A percentile compares a stretch with the other conserved stretches of the same genome.
Conservation (phyloP, 805 yeast species). For the Scheffersomyces amazonensis region DNA sequence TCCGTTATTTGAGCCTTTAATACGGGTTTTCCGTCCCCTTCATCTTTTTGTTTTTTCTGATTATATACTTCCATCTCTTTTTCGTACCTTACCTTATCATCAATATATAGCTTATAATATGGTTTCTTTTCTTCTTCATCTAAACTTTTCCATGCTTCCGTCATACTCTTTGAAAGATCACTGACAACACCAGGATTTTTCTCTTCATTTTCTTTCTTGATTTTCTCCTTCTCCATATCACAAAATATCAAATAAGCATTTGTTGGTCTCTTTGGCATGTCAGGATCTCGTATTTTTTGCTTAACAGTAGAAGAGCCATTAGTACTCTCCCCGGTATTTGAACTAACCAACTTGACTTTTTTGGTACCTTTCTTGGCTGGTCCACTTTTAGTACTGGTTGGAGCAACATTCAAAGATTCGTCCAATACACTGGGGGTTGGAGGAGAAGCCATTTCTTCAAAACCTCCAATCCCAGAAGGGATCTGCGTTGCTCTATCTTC, state of each 20-base stretch:
- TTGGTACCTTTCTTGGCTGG: constrained; percentile 15
- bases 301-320: constrained; percentile 16
- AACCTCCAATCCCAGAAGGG: constrained; percentile 21
- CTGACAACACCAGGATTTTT: constrained; percentile 40
- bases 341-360: constrained; percentile 12
- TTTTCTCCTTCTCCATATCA: constrained; percentile 76
- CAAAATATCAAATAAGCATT: constrained; percentile 88
- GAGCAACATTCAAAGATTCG: constrained; percentile 19
- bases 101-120: constrained; percentile 71
- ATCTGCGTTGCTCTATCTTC: constrained; percentile 50
- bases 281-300: constrained; percentile 67
- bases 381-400: constrained; percentile 17
- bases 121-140: constrained; percentile 69
- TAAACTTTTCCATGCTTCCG: constrained; percentile 83
- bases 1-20: constrained; percentile 4
- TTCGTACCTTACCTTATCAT: constrained; percentile 72
- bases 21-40: constrained; percentile 7
- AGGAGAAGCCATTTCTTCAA: constrained; percentile 39
- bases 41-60: constrained; percentile 19
- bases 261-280: constrained; percentile 83
- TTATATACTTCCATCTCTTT: constrained; percentile 64
- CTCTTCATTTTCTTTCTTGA: constrained; percentile 56
- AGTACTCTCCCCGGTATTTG: constrained; percentile 19
- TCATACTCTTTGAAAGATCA: constrained; percentile 74
- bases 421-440: constrained; percentile 36